phyloP scores from a whole-genome alignment of 2,329 filamentous ascomycete genomes.

The Penicillium sp. region DNA sequence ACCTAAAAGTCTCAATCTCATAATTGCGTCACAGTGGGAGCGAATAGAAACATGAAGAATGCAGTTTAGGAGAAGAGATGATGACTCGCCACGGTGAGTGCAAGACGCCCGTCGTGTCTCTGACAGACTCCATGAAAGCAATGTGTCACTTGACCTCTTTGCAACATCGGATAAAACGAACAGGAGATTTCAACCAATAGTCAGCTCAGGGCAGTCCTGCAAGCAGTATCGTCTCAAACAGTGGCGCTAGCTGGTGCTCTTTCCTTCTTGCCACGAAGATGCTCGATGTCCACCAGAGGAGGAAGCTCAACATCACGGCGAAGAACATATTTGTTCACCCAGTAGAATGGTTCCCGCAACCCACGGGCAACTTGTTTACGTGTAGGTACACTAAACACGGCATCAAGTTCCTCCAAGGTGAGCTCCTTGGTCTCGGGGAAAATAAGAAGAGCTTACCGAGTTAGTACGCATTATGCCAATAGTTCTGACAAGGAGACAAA shows the following conservation, averaged over 20 bases:
- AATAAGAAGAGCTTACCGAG: not conserved
- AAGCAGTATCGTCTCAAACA: not conserved
- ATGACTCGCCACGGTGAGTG: too few species aligned
- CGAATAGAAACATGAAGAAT: too few species aligned
- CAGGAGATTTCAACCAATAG: too few species aligned
- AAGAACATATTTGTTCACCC: not conserved
- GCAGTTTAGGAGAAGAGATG: too few species aligned
- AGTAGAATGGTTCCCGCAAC: not conserved
- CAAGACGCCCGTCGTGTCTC: too few species aligned
- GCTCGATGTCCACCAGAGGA: not conserved
- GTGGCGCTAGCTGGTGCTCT: not conserved
- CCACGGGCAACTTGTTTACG: not conserved
- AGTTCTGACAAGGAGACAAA: too few species aligned
- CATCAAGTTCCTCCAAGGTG: not conserved
- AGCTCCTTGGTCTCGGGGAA: not conserved
- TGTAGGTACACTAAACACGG: not conserved
- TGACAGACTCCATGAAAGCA: too few species aligned
- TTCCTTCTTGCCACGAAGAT: not conserved
- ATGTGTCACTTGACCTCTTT: too few species aligned
- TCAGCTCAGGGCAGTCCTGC: too few species aligned
- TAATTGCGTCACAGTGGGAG: too few species aligned
- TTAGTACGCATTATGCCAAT: not conserved
- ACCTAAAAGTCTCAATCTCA: too few species aligned
- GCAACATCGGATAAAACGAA: too few species aligned
- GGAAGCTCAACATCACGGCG: not conserved